Conservation (phyloP, 768 basidiomycete species). For the Leccinum imitatum region DNA sequence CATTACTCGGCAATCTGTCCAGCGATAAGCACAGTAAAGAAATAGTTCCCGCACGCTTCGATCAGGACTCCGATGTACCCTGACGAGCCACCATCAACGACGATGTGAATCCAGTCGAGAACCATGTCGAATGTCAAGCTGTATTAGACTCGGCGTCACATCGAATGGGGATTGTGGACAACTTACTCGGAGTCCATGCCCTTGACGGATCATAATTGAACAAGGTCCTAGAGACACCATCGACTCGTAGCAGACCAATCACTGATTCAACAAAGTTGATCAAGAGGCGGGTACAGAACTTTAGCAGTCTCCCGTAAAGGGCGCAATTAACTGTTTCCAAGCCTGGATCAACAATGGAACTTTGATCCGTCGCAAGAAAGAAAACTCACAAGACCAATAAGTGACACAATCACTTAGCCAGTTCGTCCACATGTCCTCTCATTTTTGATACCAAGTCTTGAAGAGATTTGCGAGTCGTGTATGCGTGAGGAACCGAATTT, state of each 20-base stretch:
- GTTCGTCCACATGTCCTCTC: too few relatives aligned
- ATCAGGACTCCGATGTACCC: slow-evolving; percentile 24
- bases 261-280: slow-evolving; percentile 27
- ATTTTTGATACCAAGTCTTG: too few relatives aligned
- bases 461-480: too few relatives aligned
- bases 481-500: too few relatives aligned
- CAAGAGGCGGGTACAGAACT: too few relatives aligned
- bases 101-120: slow-evolving; percentile 15
- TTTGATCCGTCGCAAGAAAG: too few relatives aligned
- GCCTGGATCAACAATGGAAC: too few relatives aligned
- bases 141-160: slow-evolving; percentile 2
- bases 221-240: slow-evolving; percentile 31
- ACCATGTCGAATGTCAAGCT: slow-evolving; percentile 27
- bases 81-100: slow-evolving; percentile 23
- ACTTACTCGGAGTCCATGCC: slow-evolving; percentile 43
- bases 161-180: not conserved
- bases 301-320: too few relatives aligned
- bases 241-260: slow-evolving; percentile 29
- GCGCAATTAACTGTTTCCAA: too few relatives aligned
- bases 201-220: slow-evolving; percentile 34
- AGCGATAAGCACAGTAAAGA: slow-evolving; percentile 1
- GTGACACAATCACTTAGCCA: too few relatives aligned
- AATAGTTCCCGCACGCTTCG: slow-evolving; percentile 11
- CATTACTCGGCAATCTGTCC: slow-evolving; percentile 35
- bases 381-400: too few relatives aligned